Evolutionary conservation across 2,329 filamentous ascomycete genomes (phyloP).

Genomic region (Verticillium tricorpus): DNA sequence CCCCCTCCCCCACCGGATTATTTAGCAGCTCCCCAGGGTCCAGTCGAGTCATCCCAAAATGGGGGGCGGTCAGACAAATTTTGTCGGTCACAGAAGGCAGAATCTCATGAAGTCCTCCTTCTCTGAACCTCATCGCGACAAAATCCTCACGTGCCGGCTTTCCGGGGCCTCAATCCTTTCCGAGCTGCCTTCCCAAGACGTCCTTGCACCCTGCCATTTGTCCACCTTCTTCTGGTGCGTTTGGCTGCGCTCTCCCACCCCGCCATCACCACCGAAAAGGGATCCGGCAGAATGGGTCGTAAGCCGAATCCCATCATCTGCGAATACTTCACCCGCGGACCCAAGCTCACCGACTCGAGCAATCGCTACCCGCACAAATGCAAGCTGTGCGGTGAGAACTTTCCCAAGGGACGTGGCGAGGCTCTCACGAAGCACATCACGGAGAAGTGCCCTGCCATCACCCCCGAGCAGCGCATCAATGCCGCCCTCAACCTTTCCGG

Average conservation of each 20-base stretch:
- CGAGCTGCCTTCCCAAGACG: background rate
- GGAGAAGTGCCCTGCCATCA: slow-evolving; percentile 80
- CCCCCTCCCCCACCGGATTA: background rate
- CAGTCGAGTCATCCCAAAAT: slow-evolving; percentile 5
- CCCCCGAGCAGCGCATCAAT: slow-evolving; percentile 68
- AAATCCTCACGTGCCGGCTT: background rate
- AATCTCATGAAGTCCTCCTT: slow-evolving; percentile 19
- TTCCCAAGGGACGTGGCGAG: slow-evolving; percentile 85
- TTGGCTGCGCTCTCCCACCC: background rate
- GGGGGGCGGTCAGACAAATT: slow-evolving; percentile 34
- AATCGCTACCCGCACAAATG: slow-evolving; percentile 91
- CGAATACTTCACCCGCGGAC: slow-evolving; percentile 82
- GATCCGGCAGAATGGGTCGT: slow-evolving; percentile 61
- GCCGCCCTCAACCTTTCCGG: slow-evolving; percentile 35
- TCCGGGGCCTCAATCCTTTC: background rate
- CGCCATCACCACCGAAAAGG: background rate
- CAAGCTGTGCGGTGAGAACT: slow-evolving; percentile 82
- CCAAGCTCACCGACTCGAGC: slow-evolving; percentile 82
- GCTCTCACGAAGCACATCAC: slow-evolving; percentile 76
- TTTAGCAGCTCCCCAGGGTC: background rate
- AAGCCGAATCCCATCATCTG: slow-evolving; percentile 80
- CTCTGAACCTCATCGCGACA: slow-evolving; percentile 11
- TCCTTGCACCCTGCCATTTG: background rate
- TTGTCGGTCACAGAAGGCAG: slow-evolving; percentile 35
- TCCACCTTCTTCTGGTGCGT: background rate